Evolutionary conservation across 768 basidiomycete genomes (phyloP).

Genomic region (Leccinum subgranulosum): DNA sequence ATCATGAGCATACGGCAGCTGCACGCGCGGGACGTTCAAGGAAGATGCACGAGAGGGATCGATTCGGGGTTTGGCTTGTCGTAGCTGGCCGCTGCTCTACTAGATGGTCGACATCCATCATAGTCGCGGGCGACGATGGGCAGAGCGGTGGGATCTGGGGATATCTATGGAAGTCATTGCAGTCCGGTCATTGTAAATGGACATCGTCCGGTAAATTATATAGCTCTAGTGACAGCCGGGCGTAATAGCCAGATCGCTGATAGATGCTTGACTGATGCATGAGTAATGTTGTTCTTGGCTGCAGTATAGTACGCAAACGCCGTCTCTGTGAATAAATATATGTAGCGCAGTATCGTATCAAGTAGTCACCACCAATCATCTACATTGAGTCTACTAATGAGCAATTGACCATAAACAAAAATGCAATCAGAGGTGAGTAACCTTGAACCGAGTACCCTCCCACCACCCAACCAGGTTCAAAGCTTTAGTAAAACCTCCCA

Average conservation of each 20-base stretch:
- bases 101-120: neutral
- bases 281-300: no score
- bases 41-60: neutral
- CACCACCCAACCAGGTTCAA: neutral
- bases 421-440: neutral
- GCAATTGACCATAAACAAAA: neutral
- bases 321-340: no score
- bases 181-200: neutral
- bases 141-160: neutral
- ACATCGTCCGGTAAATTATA: neutral
- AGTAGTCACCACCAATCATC: no score
- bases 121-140: neutral
- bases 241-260: no score
- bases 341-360: no score
- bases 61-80: neutral
- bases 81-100: neutral
- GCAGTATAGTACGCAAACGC: no score
- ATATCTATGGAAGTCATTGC: neutral
- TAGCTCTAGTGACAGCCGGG: no score
- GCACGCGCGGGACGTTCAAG: neutral
- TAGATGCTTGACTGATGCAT: no score
- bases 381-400: neutral
- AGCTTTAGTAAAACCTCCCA: neutral
- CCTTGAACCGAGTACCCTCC: neutral
- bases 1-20: neutral